Evolutionary conservation across 2,329 filamentous ascomycete species (phyloP).

Genomic region (Trichoderma aggressivum): DNA sequence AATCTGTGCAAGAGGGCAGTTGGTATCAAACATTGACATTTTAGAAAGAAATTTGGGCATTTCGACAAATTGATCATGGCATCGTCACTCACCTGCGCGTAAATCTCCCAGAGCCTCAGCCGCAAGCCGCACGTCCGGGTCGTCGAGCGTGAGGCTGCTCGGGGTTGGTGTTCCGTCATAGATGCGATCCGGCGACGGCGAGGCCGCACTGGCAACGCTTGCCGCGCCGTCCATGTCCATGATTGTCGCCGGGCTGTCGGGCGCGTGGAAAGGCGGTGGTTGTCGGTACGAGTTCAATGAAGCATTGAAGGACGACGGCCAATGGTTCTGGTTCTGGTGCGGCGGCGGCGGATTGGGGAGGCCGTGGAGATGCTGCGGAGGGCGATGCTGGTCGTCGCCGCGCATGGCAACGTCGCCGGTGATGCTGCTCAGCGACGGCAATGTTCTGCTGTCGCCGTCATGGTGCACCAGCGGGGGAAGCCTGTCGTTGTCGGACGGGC

Average conservation of each 20-base stretch:
- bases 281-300: constrained; percentile 42
- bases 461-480: constrained; percentile 29
- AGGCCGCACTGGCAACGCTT: constrained; percentile 41
- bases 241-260: constrained; percentile 46
- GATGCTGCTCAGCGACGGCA: constrained; percentile 38
- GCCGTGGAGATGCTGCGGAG: not conserved
- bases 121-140: constrained; percentile 65
- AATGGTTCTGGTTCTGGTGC: constrained; percentile 31
- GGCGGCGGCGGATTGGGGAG: constrained; percentile 19
- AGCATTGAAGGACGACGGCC: constrained; percentile 35
- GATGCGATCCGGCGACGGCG: constrained; percentile 37
- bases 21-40: not conserved
- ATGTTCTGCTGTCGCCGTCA: constrained; percentile 28
- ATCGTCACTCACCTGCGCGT: constrained; percentile 57
- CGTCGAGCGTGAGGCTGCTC: constrained; percentile 55
- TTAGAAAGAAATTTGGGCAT: not conserved
- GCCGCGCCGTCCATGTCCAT: constrained; percentile 49
- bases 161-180: constrained; percentile 38
- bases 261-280: constrained; percentile 32
- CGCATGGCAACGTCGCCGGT: constrained; percentile 29
- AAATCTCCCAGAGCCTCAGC: constrained; percentile 74
- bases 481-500: constrained; percentile 17
- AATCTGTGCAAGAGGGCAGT: constrained; percentile 46
- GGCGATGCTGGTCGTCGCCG: constrained; percentile 19
- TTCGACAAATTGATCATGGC: not conserved